These are phyloP conservation scores for Grosmannia huntii DNA, from an alignment of 2,329 filamentous ascomycete species.

Conservation along the genomic window DNA sequence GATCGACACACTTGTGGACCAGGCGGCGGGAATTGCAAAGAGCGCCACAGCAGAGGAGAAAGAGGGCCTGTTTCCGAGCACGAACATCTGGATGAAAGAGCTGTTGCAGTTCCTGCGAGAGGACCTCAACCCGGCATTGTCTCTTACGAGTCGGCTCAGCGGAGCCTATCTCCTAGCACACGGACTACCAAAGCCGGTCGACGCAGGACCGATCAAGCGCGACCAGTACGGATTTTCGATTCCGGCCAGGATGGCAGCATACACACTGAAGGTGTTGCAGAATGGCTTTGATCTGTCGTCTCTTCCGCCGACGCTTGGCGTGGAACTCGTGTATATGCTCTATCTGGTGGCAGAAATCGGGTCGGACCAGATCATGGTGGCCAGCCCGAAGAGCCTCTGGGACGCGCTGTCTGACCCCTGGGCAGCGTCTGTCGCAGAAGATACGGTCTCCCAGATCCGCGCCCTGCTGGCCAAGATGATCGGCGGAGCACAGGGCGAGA, in stretches of 20 bases:
- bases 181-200: background rate
- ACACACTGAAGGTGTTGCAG: constrained; percentile 46
- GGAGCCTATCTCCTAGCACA: constrained; percentile 52
- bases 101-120: constrained; percentile 41
- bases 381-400: constrained; percentile 34
- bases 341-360: constrained; percentile 37
- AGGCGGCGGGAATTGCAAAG: constrained; percentile 28
- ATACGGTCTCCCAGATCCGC: constrained; percentile 28
- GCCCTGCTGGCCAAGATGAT: constrained; percentile 22
- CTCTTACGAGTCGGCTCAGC: constrained; percentile 60
- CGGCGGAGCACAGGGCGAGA: constrained; percentile 13
- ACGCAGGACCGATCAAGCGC: constrained; percentile 24
- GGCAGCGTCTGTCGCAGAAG: constrained; percentile 26
- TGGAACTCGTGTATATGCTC: constrained; percentile 39
- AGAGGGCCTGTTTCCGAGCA: constrained; percentile 48
- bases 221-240: constrained; percentile 61
- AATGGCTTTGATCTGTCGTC: constrained; percentile 24
- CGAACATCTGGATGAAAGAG: constrained; percentile 51
- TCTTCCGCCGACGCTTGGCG: constrained; percentile 28
- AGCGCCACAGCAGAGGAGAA: constrained; percentile 14
- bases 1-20: constrained; percentile 41
- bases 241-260: constrained; percentile 63
- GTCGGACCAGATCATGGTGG: constrained; percentile 38
- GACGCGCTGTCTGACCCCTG: constrained; percentile 23
- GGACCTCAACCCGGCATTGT: constrained; percentile 48